These are phyloP conservation scores for Colletotrichum spaethianum DNA, from an alignment of 2,329 filamentous ascomycete species.

Conservation along the genomic window DNA sequence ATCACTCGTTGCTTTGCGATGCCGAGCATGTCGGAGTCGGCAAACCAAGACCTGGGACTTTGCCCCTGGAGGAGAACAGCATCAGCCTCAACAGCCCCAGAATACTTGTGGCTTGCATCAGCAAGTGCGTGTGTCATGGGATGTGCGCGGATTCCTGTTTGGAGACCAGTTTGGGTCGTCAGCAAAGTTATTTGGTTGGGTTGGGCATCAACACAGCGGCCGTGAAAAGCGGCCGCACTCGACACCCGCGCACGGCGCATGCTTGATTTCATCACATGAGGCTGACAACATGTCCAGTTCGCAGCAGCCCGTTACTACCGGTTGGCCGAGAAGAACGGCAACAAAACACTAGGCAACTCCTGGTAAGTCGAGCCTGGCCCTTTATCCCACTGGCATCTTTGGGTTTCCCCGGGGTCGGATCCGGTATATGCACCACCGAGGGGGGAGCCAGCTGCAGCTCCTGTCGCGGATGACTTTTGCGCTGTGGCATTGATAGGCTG, in stretches of 20 bases:
- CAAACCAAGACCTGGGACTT: slow-evolving; percentile 9
- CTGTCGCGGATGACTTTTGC: slow-evolving; percentile 50
- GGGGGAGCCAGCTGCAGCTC: slow-evolving; percentile 20
- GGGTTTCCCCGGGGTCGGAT: slow-evolving; percentile 35
- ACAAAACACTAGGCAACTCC: slow-evolving; percentile 92
- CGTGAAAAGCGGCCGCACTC: slow-evolving; percentile 31
- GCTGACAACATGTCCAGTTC: slow-evolving; percentile 73
- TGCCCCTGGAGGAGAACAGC: not conserved
- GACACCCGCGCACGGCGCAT: slow-evolving; percentile 28
- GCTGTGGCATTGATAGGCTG: slow-evolving; percentile 52
- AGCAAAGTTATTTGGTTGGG: slow-evolving; percentile 34
- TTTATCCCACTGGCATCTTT: slow-evolving; percentile 36
- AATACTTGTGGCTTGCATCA: slow-evolving; percentile 24
- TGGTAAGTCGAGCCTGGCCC: slow-evolving; percentile 76
- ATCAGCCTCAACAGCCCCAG: slow-evolving; percentile 30
- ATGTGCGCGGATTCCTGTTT: slow-evolving; percentile 33
- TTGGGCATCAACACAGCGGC: slow-evolving; percentile 60
- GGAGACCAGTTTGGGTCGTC: not conserved
- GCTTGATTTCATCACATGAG: slow-evolving; percentile 57
- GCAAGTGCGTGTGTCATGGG: slow-evolving; percentile 21
- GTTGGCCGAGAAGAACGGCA: slow-evolving; percentile 88
- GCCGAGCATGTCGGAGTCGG: slow-evolving; percentile 19
- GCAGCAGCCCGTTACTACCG: slow-evolving; percentile 91
- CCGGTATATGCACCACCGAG: slow-evolving; percentile 14
- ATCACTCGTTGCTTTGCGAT: slow-evolving; percentile 45